These are phyloP conservation scores for Furcasterigmium sp. DNA, from an alignment of 2,329 filamentous ascomycete genomes.

Conservation along the genomic window DNA sequence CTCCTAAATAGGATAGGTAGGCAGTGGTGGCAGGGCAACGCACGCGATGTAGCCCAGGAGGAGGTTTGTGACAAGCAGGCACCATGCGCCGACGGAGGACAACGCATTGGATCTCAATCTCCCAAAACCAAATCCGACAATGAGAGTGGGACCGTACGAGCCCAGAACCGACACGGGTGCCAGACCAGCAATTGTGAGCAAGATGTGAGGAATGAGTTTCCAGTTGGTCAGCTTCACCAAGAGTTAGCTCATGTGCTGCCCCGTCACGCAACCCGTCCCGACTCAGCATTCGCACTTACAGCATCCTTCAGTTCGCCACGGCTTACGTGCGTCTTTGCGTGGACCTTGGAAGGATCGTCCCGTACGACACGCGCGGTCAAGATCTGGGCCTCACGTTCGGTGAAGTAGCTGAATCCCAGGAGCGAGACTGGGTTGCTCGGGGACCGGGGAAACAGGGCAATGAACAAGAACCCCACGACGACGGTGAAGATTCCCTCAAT, in stretches of 20 bases:
- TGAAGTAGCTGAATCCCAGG: constrained; percentile 23
- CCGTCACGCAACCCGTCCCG: no score
- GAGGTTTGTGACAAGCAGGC: constrained; percentile 24
- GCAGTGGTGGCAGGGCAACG: constrained; percentile 3
- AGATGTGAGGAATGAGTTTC: constrained; percentile 26
- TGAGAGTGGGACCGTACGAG: constrained; percentile 24
- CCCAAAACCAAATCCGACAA: constrained; percentile 27
- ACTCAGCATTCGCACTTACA: constrained; percentile 17
- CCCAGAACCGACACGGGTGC: constrained; percentile 20
- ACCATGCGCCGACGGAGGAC: constrained; percentile 28
- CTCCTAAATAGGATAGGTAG: not conserved
- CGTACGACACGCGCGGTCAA: constrained; percentile 23
- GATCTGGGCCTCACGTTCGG: constrained; percentile 26
- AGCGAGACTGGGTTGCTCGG: constrained; percentile 22
- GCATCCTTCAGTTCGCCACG: constrained; percentile 25
- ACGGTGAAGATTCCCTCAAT: constrained; percentile 31
- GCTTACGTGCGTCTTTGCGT: constrained; percentile 21
- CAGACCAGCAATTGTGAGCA: constrained; percentile 21
- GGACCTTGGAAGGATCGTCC: constrained; percentile 28
- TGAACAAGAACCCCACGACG: constrained; percentile 22
- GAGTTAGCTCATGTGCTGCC: not conserved
- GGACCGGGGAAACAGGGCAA: constrained; percentile 22
- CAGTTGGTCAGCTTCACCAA: constrained; percentile 26
- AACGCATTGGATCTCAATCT: constrained; percentile 27
- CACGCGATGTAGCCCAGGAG: constrained; percentile 21